Base-by-base conservation (phyloP, 306 rosid genomes). In the Cicer chorassanicum region DNA sequence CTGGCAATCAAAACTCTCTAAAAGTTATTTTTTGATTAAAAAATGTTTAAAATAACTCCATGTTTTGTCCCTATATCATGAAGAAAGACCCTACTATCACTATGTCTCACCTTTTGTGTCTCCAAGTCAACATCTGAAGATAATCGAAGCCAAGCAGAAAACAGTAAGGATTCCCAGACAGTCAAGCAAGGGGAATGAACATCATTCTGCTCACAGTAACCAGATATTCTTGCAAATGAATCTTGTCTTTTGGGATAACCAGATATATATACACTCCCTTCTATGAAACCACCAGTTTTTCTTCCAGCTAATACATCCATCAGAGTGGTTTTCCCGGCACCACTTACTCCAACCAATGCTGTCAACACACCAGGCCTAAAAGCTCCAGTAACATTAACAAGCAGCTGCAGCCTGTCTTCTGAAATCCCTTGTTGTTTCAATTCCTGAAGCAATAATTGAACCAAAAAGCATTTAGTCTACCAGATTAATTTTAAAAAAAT, bases 251-350 rank as follows among this genome's bases (percentile, higher is more conserved):
- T 93, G 74, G 90, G 93, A 86, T 91, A 83, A 72, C 98, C 98
- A 83, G 97, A 93, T 80, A 93, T 89, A 55, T 80, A 78, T 40
- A 89, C 78, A 82, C 19, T 82, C 73, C 97, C 98, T 84, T 91
- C 98, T 45, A 93, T 82, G 80, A 83, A 19, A 38, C 98, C 98
- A 40, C 96, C 97, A 15, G 98, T 93, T 87, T 93, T 93, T 83
- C 98, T 85, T 78, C 97, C 98, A 49, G 98, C 97, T 74, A 93
- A 88, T 13, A 93, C 98, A 74, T 93, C 98, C 98, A 93, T 93
- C 82, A 93, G 91, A 43, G 98, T 93, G 57, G 98, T 93, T 86
- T 93, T 93, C 60, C 98, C 98, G 69, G 98, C 98, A 82, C 98
- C 98, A 70, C 98, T 93, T 46, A 93, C 93, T 74, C 98, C 98